Evolutionary conservation across 331 rosid genomes (phyloP).

Genomic region (Malus hybrid): DNA sequence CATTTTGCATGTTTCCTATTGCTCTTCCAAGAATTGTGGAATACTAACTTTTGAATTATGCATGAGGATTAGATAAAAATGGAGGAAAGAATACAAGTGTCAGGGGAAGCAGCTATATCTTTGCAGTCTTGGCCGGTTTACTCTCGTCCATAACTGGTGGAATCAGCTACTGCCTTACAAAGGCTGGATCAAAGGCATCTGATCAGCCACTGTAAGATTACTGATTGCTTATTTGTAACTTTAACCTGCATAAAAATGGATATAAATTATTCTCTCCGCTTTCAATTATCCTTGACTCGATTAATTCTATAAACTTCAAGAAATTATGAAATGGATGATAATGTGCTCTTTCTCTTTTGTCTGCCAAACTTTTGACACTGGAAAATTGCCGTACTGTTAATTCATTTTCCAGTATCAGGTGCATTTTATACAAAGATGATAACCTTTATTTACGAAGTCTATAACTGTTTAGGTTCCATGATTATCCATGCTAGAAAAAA

Average conservation of each 20-base stretch:
- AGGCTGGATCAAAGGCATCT: conserved; percentile 72
- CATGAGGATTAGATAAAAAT: conserved; percentile 47
- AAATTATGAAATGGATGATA: not conserved
- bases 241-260: too few species aligned
- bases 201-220: conserved; percentile 62
- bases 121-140: conserved; percentile 42
- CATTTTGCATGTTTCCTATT: not conserved
- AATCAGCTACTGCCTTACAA: conserved; percentile 58
- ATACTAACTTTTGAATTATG: conserved; percentile 23
- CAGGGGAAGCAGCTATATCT: conserved; percentile 32
- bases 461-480: not conserved
- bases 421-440: not conserved
- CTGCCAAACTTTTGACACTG: not conserved
- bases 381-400: not conserved
- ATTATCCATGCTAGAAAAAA: not conserved
- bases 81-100: conserved; percentile 23
- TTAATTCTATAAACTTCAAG: not conserved
- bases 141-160: conserved; percentile 65
- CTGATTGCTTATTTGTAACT: too few species aligned
- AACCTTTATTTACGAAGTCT: not conserved
- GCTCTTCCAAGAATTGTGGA: conserved; percentile 4
- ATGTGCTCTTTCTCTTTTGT: not conserved
- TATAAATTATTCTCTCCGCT: not conserved
- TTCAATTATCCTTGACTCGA: not conserved
- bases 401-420: not conserved